Conservation (phyloP, 345 rosid genomes). For the Odontarrhena argentea region DNA sequence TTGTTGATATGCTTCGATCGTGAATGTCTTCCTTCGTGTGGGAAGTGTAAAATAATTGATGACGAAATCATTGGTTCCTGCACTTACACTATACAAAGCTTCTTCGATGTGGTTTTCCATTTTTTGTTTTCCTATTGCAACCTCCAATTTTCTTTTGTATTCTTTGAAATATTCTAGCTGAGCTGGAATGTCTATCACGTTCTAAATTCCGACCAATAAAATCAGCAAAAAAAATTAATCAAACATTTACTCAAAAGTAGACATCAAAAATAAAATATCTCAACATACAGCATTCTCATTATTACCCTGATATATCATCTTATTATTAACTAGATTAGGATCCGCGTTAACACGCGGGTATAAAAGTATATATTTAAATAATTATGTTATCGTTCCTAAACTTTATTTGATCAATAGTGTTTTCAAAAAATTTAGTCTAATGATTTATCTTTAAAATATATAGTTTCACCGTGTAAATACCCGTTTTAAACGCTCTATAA, state of each 20-base stretch:
- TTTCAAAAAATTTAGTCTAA: too few relatives aligned
- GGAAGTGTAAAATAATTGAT: conserved; percentile 46
- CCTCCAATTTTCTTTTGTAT: conserved; percentile 40
- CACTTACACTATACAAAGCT: conserved; percentile 39
- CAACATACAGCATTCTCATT: neutral
- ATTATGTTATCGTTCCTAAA: too few relatives aligned
- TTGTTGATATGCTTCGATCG: conserved; percentile 55
- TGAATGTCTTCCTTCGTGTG: conserved; percentile 51
- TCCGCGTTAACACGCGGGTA: too few relatives aligned
- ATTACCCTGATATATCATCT: too few relatives aligned
- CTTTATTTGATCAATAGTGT: too few relatives aligned
- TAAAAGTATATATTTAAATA: too few relatives aligned
- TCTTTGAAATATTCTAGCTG: conserved; percentile 42
- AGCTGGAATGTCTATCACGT: conserved; percentile 38
- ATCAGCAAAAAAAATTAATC: conserved; percentile 13
- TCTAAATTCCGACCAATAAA: conserved; percentile 23
- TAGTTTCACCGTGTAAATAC: too few relatives aligned
- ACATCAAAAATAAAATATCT: neutral
- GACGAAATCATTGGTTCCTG: conserved; percentile 45
- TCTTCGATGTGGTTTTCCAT: conserved; percentile 44
- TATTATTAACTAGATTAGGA: too few relatives aligned
- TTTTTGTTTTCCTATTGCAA: conserved; percentile 31
- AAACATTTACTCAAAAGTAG: neutral
- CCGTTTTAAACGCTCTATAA: too few relatives aligned
- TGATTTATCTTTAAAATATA: too few relatives aligned